Percentiles rank a stretch among this genome's conserved stretches.
These are phyloP conservation scores for Colletotrichum sp. DNA, from an alignment of 2,329 filamentous ascomycete species.

Conservation along the genomic window DNA sequence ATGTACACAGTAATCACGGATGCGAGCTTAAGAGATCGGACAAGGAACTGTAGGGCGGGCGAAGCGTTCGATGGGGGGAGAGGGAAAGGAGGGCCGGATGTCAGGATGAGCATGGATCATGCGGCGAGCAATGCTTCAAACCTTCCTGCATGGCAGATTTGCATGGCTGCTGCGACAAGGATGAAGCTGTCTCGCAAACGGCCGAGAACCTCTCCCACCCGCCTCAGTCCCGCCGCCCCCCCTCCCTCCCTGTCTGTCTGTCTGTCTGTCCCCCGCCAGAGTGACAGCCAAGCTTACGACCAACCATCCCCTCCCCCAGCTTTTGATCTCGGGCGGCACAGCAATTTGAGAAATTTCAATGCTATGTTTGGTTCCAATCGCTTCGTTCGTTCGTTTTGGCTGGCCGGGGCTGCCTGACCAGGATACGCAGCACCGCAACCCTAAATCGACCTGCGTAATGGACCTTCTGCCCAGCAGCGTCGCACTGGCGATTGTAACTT, in stretches of 20 bases:
- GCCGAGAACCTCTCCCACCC: background rate
- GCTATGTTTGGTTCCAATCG: background rate
- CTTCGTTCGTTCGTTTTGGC: background rate
- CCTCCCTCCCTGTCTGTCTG: background rate
- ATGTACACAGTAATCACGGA: background rate
- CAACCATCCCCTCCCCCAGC: too few relatives aligned
- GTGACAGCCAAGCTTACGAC: background rate
- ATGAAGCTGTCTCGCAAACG: constrained; percentile 1
- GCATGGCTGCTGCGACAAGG: background rate
- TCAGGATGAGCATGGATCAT: background rate
- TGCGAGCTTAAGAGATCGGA: background rate
- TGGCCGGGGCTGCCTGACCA: background rate
- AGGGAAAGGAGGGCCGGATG: background rate
- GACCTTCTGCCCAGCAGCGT: background rate
- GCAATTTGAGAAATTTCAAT: background rate
- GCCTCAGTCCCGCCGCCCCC: background rate
- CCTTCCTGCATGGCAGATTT: background rate
- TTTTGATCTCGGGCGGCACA: background rate
- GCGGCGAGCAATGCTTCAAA: background rate
- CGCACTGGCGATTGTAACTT: background rate
- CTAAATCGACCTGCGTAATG: background rate
- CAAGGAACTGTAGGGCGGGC: background rate
- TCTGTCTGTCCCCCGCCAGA: background rate
- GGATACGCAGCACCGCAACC: background rate
- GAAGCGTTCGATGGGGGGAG: background rate